phyloP scores from a whole-genome alignment of 2,329 filamentous ascomycete genomes.

The Ceratocystis harringtonii region DNA sequence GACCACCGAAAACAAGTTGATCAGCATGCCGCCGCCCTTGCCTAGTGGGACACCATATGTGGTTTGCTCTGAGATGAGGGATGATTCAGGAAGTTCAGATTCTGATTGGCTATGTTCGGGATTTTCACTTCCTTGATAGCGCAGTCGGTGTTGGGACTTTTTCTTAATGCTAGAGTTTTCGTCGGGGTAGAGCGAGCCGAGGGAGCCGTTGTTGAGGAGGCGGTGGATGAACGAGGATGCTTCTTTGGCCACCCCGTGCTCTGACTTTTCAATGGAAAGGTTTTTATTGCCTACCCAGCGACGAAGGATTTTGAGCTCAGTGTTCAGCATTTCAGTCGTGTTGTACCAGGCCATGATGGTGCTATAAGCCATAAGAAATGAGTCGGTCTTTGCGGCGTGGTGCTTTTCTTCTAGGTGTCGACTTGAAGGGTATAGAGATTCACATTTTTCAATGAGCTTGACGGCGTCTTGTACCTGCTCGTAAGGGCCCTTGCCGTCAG shows the following conservation, averaged over 20 bases:
- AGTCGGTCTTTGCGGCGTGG: conserved; percentile 57
- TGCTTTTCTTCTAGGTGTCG: conserved; percentile 59
- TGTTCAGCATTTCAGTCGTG: conserved; percentile 90
- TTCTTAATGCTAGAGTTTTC: neutral
- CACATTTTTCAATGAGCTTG: conserved; percentile 76
- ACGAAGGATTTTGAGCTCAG: conserved; percentile 76
- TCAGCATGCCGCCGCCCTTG: conserved; percentile 50
- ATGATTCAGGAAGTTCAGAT: conserved; percentile 21
- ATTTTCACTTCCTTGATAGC: neutral
- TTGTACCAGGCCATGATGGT: conserved; percentile 94
- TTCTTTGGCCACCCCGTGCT: conserved; percentile 50
- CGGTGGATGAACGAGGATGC: conserved; percentile 90
- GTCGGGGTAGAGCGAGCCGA: conserved; percentile 54
- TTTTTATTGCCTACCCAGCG: conserved; percentile 96
- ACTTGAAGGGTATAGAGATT: conserved; percentile 71
- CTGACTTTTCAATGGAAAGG: conserved; percentile 68
- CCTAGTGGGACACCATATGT: neutral
- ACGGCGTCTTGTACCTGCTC: conserved; percentile 86
- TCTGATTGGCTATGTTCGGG: conserved; percentile 10
- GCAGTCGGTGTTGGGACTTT: neutral
- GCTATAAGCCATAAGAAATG: conserved; percentile 71
- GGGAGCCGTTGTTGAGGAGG: conserved; percentile 85
- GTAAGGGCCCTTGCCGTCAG: conserved; percentile 61
- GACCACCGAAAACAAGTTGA: conserved; percentile 71
- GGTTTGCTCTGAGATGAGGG: neutral